phyloP scores from a whole-genome alignment of 257 asterid genomes.

The Salvia hispanica region DNA sequence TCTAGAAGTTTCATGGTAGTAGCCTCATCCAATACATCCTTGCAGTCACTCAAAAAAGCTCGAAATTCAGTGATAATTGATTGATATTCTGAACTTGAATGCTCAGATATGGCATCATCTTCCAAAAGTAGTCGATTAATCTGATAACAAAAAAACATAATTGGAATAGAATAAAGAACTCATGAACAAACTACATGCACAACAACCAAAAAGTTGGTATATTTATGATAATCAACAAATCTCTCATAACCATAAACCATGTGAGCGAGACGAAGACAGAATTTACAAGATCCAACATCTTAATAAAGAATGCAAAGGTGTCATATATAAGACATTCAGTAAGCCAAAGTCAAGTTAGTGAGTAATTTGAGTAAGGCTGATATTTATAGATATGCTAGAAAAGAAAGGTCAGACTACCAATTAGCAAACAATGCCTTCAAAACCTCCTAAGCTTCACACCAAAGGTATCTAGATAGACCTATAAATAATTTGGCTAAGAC shows the following conservation, averaged over 20 bases:
- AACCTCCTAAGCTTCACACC: slow-evolving; percentile 6
- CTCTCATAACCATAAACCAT: slow-evolving; percentile 26
- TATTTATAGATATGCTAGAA: not conserved
- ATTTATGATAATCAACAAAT: slow-evolving; percentile 16
- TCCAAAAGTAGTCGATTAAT: slow-evolving; percentile 88
- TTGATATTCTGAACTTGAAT: slow-evolving; percentile 63
- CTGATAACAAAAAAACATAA: slow-evolving; percentile 48
- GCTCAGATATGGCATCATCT: slow-evolving; percentile 65
- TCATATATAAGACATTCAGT: slow-evolving; percentile 3
- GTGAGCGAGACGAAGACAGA: slow-evolving; percentile 20
- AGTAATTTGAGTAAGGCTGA: not conserved
- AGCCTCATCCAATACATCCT: slow-evolving; percentile 97
- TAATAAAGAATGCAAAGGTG: slow-evolving; percentile 22
- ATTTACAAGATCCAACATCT: slow-evolving; percentile 27
- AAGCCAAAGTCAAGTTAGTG: slow-evolving; percentile 3
- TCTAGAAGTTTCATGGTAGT: slow-evolving; percentile 91
- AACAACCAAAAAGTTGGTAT: slow-evolving; percentile 11
- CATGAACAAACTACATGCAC: slow-evolving; percentile 1
- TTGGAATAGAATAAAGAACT: slow-evolving; percentile 14
- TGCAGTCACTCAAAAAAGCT: slow-evolving; percentile 89
- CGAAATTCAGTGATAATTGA: slow-evolving; percentile 77
- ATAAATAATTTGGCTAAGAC: slow-evolving; percentile 14
- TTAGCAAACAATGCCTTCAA: slow-evolving; percentile 1
- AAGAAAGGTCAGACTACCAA: slow-evolving; percentile 6
- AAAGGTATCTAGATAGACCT: not conserved